Conservation (phyloP, 176 grass and related monocot species). For the Phragmites australis region DNA sequence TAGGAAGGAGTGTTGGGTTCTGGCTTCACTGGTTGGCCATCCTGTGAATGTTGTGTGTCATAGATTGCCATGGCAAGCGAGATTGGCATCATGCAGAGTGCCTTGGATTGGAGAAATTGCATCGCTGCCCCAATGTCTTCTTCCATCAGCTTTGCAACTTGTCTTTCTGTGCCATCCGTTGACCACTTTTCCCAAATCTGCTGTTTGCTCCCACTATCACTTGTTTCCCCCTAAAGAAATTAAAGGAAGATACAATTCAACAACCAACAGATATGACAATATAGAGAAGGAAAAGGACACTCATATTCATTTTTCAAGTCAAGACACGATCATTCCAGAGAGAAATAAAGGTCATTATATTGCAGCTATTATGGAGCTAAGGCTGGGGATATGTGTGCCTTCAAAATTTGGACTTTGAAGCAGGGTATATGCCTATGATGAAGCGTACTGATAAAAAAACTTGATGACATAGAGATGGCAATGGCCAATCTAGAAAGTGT, state of each 20-base stretch:
- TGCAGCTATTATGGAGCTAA: conserved; percentile 14
- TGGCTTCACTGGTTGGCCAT: conserved; percentile 71
- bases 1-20: conserved; percentile 92
- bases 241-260: conserved; percentile 48
- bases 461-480: not conserved
- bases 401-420: conserved; percentile 1
- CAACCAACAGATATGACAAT: conserved; percentile 37
- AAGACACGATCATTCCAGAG: conserved; percentile 5
- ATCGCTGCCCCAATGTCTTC: conserved; percentile 90
- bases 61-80: conserved; percentile 98
- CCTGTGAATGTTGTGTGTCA: conserved; percentile 75
- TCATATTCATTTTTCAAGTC: conserved; percentile 22
- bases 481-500: not conserved
- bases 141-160: conserved; percentile 94
- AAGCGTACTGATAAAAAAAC: not conserved
- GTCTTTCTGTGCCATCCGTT: conserved; percentile 94
- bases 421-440: not conserved
- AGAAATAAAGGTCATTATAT: conserved; percentile 9
- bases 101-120: conserved; percentile 99
- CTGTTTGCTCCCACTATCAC: conserved; percentile 74
- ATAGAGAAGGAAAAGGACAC: conserved; percentile 29
- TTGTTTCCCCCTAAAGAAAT: conserved; percentile 80
- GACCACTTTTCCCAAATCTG: conserved; percentile 99
- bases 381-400: not conserved
- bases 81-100: conserved; percentile 98